Percentiles rank a stretch among this genome's conserved stretches.
Conservation (phyloP, 495 filamentous ascomycete species). For the Chaetomium tenue region DNA sequence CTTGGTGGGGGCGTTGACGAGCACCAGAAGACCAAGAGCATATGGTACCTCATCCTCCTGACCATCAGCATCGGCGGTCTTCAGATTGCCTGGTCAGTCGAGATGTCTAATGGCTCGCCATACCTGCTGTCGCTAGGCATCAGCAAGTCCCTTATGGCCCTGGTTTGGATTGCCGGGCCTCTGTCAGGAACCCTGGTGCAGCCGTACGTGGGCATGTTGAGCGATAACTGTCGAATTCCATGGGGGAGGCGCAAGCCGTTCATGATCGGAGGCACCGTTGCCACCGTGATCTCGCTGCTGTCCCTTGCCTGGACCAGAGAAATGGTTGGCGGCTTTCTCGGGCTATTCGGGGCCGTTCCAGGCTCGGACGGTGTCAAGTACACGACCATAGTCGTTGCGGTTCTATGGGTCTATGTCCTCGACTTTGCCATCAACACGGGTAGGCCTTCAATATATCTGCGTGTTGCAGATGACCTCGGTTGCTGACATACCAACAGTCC, state of each 20-base stretch:
- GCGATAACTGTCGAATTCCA: slow-evolving; percentile 74
- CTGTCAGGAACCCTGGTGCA: slow-evolving; percentile 84
- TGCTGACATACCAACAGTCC: slow-evolving; percentile 52
- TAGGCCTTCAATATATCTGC: slow-evolving; percentile 36
- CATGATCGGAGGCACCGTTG: slow-evolving; percentile 71
- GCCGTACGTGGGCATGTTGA: slow-evolving; percentile 89
- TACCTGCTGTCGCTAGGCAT: slow-evolving; percentile 72
- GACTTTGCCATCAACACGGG: slow-evolving; percentile 94
- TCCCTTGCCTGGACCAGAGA: slow-evolving; percentile 80
- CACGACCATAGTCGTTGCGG: slow-evolving; percentile 66
- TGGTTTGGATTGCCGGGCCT: slow-evolving; percentile 93
- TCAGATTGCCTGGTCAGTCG: slow-evolving; percentile 93
- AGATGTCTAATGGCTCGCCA: slow-evolving; percentile 79
- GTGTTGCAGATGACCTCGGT: neutral
- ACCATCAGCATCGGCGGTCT: slow-evolving; percentile 81
- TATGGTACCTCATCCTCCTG: slow-evolving; percentile 77
- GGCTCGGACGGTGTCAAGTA: slow-evolving; percentile 59
- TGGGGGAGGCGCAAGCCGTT: slow-evolving; percentile 90
- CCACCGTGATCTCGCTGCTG: slow-evolving; percentile 71
- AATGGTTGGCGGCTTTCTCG: slow-evolving; percentile 65
- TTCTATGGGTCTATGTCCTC: slow-evolving; percentile 78
- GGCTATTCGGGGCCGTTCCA: slow-evolving; percentile 67
- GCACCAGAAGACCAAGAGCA: slow-evolving; percentile 65
- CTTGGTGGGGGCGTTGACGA: slow-evolving; percentile 43
- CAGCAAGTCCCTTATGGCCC: slow-evolving; percentile 87